These are phyloP conservation scores for Eucalyptus camaldulensis DNA, from an alignment of 345 rosid genomes.

Conservation along the genomic window DNA sequence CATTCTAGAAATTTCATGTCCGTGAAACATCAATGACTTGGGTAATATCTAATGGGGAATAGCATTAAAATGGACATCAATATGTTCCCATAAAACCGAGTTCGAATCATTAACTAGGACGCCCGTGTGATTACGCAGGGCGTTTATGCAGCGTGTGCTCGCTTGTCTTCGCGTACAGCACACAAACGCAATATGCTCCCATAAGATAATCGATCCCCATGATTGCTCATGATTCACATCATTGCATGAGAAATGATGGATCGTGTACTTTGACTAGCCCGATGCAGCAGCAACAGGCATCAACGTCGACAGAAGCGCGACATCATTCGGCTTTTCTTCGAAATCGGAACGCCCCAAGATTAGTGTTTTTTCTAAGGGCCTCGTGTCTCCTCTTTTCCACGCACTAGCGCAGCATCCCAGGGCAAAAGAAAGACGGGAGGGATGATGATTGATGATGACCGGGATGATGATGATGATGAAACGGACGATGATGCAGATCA, in stretches of 20 bases:
- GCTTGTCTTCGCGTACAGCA: background rate
- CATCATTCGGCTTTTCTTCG: background rate
- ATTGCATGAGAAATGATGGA: background rate
- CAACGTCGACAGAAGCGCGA: background rate
- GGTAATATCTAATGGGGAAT: background rate
- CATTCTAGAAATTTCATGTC: background rate
- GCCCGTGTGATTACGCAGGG: background rate
- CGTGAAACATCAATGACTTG: background rate
- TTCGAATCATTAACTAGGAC: background rate
- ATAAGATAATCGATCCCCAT: background rate
- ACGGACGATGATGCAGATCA: slow-evolving; percentile 10
- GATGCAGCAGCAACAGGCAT: background rate
- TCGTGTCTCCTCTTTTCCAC: slow-evolving; percentile 6
- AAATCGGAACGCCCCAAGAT: background rate
- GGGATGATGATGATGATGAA: background rate
- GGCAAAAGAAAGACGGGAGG: background rate
- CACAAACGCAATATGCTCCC: background rate
- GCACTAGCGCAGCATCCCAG: slow-evolving; percentile 28
- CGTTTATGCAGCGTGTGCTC: background rate
- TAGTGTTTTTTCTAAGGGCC: background rate
- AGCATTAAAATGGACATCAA: background rate
- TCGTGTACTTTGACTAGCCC: background rate
- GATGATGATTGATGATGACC: background rate
- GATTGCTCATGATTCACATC: background rate
- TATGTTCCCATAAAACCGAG: background rate